These are phyloP conservation scores for Colletotrichum sp. DNA, from an alignment of 2,329 filamentous ascomycete genomes.

Conservation along the genomic window DNA sequence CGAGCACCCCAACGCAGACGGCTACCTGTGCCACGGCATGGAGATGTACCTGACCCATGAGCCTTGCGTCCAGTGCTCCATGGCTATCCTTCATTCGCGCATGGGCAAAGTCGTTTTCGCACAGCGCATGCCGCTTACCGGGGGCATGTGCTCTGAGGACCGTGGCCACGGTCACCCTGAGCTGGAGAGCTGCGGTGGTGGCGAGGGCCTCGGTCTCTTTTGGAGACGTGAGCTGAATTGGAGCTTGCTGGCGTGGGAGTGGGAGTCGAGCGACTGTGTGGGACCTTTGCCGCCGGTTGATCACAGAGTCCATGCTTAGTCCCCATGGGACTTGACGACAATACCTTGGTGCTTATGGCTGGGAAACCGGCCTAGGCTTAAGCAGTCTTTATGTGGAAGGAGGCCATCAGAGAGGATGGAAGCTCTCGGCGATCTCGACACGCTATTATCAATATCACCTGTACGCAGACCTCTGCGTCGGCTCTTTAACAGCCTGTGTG, in stretches of 20 bases:
- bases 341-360: slow-evolving; percentile 18
- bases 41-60: slow-evolving; percentile 96
- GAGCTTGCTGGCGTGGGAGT: slow-evolving; percentile 84
- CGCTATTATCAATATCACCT: slow-evolving; percentile 7
- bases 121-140: slow-evolving; percentile 78
- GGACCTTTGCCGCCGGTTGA: slow-evolving; percentile 45
- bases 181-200: slow-evolving; percentile 46
- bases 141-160: slow-evolving; percentile 82
- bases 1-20: slow-evolving; percentile 73
- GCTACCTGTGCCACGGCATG: slow-evolving; percentile 92
- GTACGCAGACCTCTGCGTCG: neutral
- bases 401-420: neutral
- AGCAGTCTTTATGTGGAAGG: slow-evolving; percentile 17
- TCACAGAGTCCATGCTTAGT: slow-evolving; percentile 53
- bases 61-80: slow-evolving; percentile 94
- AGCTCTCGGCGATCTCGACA: neutral
- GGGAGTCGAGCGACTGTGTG: slow-evolving; percentile 54
- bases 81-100: slow-evolving; percentile 93
- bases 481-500: neutral
- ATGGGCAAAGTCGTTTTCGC: slow-evolving; percentile 87
- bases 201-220: slow-evolving; percentile 70
- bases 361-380: slow-evolving; percentile 13
- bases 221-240: slow-evolving; percentile 84
- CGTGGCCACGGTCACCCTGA: slow-evolving; percentile 53
- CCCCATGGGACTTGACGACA: slow-evolving; percentile 26